Percentiles rank a stretch among this genome's conserved stretches.
These are phyloP conservation scores for Erodium moschatum DNA, from an alignment of 441 rosid genomes.

Conservation along the genomic window DNA sequence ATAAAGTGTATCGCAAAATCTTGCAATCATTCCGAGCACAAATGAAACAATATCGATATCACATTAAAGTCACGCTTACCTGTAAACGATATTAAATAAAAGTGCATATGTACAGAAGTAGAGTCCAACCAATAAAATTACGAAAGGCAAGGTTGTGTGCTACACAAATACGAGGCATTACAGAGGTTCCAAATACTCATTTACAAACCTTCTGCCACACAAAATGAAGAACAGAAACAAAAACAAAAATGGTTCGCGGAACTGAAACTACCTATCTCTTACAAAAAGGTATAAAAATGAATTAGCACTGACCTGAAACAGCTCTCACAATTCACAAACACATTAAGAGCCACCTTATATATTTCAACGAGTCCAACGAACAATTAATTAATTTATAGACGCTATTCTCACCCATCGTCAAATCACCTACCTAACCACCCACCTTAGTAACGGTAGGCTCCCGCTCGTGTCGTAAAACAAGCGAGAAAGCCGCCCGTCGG, in stretches of 20 bases:
- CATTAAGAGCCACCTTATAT: slow-evolving; percentile 20
- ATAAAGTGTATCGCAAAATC: no score
- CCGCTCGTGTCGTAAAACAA: background rate
- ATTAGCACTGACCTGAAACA: slow-evolving; percentile 10
- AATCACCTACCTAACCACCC: background rate
- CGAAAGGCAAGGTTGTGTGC: no score
- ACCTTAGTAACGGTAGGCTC: background rate
- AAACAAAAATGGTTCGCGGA: background rate
- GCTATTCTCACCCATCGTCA: background rate
- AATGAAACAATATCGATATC: no score
- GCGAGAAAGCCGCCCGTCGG: no score
- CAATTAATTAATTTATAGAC: background rate
- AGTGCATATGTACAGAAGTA: no score
- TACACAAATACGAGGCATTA: background rate
- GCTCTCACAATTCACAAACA: slow-evolving; percentile 15
- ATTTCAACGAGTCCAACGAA: slow-evolving; percentile 4
- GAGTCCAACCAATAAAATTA: no score
- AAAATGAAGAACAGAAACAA: background rate
- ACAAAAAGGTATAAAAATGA: slow-evolving; percentile 18
- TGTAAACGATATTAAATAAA: no score
- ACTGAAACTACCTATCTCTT: slow-evolving; percentile 26
- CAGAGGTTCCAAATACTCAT: slow-evolving; percentile 11
- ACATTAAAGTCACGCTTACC: no score
- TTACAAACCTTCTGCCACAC: slow-evolving; percentile 6
- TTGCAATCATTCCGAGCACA: no score